Conservation (phyloP, 1,284 basidiomycete species). For the Cutaneotrichosporon dermatis region DNA sequence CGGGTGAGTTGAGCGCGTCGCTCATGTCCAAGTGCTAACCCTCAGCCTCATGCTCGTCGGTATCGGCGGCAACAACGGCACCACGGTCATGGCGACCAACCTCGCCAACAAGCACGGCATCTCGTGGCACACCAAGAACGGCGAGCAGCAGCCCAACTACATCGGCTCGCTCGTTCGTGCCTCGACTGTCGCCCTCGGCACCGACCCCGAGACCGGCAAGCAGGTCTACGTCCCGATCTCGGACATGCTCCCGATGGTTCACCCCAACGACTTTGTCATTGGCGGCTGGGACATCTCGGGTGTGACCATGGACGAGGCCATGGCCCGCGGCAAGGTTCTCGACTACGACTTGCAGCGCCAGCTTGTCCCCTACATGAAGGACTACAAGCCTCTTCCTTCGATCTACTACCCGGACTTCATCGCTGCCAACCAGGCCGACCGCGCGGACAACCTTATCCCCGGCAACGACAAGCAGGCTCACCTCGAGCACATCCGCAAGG, state of each 20-base stretch:
- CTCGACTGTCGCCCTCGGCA: conserved; percentile 87
- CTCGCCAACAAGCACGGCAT: conserved; percentile 95
- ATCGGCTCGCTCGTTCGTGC: conserved; percentile 85
- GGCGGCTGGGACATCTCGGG: conserved; percentile 98
- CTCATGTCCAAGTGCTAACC: too few relatives aligned
- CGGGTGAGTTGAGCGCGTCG: too few relatives aligned
- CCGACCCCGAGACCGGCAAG: conserved; percentile 75
- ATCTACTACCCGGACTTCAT: conserved; percentile 95
- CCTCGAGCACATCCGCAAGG: conserved; percentile 83
- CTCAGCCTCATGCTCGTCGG: conserved; percentile 94
- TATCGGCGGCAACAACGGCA: conserved; percentile 95
- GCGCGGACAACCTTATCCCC: conserved; percentile 78
- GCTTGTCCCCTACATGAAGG: conserved; percentile 78
- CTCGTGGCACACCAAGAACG: conserved; percentile 89
- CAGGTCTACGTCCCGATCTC: conserved; percentile 90
- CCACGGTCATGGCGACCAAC: conserved; percentile 89
- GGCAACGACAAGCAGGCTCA: conserved; percentile 85
- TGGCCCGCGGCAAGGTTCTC: conserved; percentile 88
- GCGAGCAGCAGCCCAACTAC: conserved; percentile 93
- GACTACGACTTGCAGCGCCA: conserved; percentile 97
- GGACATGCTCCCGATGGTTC: conserved; percentile 95
- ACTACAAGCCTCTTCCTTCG: conserved; percentile 81
- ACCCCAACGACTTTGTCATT: conserved; percentile 96
- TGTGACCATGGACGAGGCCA: conserved; percentile 79
- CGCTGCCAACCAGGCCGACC: conserved; percentile 93